Conservation (phyloP, 495 filamentous ascomycete species). For the Penicillium arizonense region DNA sequence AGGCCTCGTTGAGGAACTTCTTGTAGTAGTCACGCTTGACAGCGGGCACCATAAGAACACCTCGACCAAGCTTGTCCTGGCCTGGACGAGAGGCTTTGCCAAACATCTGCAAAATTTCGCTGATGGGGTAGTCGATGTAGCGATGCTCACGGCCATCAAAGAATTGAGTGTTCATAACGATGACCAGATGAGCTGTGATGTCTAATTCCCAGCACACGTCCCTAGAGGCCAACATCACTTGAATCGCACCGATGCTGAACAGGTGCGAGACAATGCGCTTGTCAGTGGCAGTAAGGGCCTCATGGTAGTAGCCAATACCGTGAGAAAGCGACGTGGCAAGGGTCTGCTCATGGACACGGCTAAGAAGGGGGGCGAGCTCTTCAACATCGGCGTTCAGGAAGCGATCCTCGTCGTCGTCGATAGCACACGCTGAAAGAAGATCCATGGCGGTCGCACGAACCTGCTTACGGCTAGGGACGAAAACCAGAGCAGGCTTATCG, state of each 20-base stretch:
- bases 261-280: conserved; percentile 92
- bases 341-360: conserved; percentile 77
- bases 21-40: conserved; percentile 97
- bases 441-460: conserved; percentile 86
- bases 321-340: conserved; percentile 91
- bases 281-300: conserved; percentile 83
- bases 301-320: conserved; percentile 96
- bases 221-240: conserved; percentile 87
- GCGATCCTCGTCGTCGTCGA: conserved; percentile 89
- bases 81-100: conserved; percentile 82
- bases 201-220: conserved; percentile 97
- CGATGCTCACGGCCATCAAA: conserved; percentile 96
- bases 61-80: conserved; percentile 77
- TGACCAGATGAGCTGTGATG: conserved; percentile 80
- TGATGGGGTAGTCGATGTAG: conserved; percentile 95
- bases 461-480: conserved; percentile 92
- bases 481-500: conserved; percentile 85
- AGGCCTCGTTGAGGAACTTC: conserved; percentile 95
- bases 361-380: conserved; percentile 78
- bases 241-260: conserved; percentile 87
- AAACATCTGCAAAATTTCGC: conserved; percentile 99
- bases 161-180: conserved; percentile 99
- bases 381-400: conserved; percentile 81
- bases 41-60: conserved; percentile 90
- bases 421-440: conserved; percentile 76